phyloP scores from a whole-genome alignment of 2,329 filamentous ascomycete species.

The Aspergillus aculeatus region DNA sequence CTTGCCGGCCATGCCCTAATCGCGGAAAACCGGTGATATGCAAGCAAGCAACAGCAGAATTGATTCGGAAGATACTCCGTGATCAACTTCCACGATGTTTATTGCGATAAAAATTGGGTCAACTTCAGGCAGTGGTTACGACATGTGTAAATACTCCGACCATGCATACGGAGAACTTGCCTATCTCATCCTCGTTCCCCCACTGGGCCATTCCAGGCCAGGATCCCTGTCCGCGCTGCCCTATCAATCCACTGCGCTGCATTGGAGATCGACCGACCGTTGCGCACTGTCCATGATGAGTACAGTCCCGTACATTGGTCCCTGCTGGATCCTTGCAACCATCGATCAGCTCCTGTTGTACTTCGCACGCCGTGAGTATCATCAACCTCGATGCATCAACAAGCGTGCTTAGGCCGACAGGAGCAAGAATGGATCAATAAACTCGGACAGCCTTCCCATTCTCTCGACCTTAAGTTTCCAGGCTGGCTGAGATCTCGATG shows the following conservation, averaged over 20 bases:
- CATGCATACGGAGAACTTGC: background rate
- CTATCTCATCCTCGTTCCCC: background rate
- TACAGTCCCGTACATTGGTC: background rate
- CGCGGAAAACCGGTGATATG: background rate
- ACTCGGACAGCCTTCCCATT: background rate
- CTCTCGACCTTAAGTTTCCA: background rate
- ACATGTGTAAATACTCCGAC: background rate
- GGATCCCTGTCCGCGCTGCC: background rate
- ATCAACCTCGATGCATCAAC: background rate
- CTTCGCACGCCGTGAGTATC: background rate
- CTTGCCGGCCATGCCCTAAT: background rate
- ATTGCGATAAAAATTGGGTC: background rate
- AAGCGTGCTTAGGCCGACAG: background rate
- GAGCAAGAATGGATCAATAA: background rate
- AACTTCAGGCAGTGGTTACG: background rate
- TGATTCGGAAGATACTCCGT: background rate
- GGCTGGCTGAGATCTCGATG: background rate
- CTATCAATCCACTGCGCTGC: background rate
- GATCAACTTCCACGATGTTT: background rate
- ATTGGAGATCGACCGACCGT: background rate
- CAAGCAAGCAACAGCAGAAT: background rate
- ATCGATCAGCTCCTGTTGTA: no score
- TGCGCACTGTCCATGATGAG: background rate
- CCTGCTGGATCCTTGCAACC: background rate
- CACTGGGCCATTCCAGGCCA: background rate